These are phyloP conservation scores for Penicillium lividum DNA, from an alignment of 495 filamentous ascomycete genomes.

Conservation along the genomic window DNA sequence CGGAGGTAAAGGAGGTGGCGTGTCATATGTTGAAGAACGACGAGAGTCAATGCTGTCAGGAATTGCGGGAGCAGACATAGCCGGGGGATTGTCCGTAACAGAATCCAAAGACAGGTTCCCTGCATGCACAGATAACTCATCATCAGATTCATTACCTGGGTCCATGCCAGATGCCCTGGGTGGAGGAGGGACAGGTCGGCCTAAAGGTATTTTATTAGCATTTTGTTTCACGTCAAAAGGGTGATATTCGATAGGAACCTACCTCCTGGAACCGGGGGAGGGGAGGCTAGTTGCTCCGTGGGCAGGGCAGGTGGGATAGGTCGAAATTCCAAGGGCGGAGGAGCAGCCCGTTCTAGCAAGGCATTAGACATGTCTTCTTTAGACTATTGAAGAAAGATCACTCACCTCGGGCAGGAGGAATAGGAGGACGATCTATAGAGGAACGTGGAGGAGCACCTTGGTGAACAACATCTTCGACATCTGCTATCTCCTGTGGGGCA, in stretches of 20 bases:
- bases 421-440: slow-evolving; percentile 49
- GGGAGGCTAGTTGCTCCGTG: slow-evolving; percentile 64
- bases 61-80: slow-evolving; percentile 46
- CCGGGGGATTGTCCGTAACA: slow-evolving; percentile 46
- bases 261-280: slow-evolving; percentile 69
- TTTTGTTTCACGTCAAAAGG: slow-evolving; percentile 22
- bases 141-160: slow-evolving; percentile 86
- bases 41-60: slow-evolving; percentile 47
- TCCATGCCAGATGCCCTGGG: slow-evolving; percentile 62
- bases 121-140: slow-evolving; percentile 78
- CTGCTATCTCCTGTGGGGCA: slow-evolving; percentile 53
- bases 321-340: slow-evolving; percentile 35
- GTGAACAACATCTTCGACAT: slow-evolving; percentile 58
- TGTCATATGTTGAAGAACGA: slow-evolving; percentile 42
- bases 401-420: slow-evolving; percentile 54
- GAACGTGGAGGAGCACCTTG: slow-evolving; percentile 47
- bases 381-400: neutral
- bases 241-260: slow-evolving; percentile 35
- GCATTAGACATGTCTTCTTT: neutral
- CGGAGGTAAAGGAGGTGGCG: slow-evolving; percentile 54
- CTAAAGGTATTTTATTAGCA: slow-evolving; percentile 42
- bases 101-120: slow-evolving; percentile 45
- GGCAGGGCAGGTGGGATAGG: slow-evolving; percentile 57
- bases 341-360: slow-evolving; percentile 29
- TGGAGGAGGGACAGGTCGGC: slow-evolving; percentile 56